phyloP scores from a whole-genome alignment of 108 stramenopile genomes.

The Conticribra guillardii region DNA sequence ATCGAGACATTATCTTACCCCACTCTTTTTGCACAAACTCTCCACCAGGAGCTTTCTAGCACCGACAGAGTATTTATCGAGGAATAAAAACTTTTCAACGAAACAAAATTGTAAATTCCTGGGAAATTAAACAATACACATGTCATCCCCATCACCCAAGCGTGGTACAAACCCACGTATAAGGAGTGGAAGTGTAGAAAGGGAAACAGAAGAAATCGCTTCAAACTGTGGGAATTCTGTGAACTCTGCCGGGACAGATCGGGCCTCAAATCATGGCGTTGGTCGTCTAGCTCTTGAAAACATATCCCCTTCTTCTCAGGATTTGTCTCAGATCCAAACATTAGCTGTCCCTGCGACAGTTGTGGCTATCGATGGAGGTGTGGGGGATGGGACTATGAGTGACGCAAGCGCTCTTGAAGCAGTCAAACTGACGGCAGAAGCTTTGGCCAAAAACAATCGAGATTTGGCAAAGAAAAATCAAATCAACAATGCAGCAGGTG shows the following conservation, averaged over 20 bases:
- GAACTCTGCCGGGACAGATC: constrained; percentile 32
- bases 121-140: no score
- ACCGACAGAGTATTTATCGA: no score
- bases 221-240: no score
- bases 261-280: constrained; percentile 26
- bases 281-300: background rate
- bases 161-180: no score
- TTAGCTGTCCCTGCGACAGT: constrained; percentile 14
- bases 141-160: no score
- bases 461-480: background rate
- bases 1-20: no score
- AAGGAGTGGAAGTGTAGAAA: no score
- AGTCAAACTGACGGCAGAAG: constrained; percentile 8
- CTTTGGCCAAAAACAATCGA: constrained; percentile 2
- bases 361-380: background rate
- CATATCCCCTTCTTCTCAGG: background rate
- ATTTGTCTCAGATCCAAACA: background rate
- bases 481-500: background rate
- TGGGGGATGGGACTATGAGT: background rate
- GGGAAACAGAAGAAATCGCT: no score
- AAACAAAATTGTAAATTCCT: no score
- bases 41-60: no score
- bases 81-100: no score
- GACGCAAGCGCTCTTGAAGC: background rate
- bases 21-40: no score